Evolutionary conservation across 2,329 filamentous ascomycete species (phyloP).

Genomic region (Claviceps citrina): DNA sequence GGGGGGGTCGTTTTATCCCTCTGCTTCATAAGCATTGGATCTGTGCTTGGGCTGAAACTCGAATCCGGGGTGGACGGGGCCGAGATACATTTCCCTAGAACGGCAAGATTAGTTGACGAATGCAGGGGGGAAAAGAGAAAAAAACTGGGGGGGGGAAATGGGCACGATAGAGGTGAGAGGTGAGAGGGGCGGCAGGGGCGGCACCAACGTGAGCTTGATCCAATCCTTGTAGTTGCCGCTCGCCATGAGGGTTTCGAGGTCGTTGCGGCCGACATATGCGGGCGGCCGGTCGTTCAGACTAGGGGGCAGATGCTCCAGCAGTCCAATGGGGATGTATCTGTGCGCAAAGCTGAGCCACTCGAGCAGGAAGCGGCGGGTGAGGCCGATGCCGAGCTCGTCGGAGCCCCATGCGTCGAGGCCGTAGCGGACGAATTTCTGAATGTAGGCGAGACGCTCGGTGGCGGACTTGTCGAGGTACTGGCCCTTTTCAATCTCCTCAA

Average conservation of each 20-base stretch:
- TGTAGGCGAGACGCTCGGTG: slow-evolving; percentile 65
- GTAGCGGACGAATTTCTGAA: slow-evolving; percentile 81
- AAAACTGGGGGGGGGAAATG: too few relatives aligned
- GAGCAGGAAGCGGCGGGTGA: slow-evolving; percentile 78
- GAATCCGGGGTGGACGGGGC: slow-evolving; percentile 78
- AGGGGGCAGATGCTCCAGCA: slow-evolving; percentile 79
- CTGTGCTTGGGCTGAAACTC: slow-evolving; percentile 96
- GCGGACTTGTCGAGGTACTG: slow-evolving; percentile 95
- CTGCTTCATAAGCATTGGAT: slow-evolving; percentile 74
- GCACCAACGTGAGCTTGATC: slow-evolving; percentile 86
- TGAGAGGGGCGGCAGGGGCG: too few relatives aligned
- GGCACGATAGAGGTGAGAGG: too few relatives aligned
- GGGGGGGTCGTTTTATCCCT: slow-evolving; percentile 31
- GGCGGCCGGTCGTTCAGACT: slow-evolving; percentile 81
- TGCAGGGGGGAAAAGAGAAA: too few relatives aligned
- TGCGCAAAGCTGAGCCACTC: slow-evolving; percentile 93
- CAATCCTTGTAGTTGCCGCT: slow-evolving; percentile 91
- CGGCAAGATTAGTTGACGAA: slow-evolving; percentile 2
- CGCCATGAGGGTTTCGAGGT: slow-evolving; percentile 82
- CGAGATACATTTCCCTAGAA: slow-evolving; percentile 87
- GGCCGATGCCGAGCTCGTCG: slow-evolving; percentile 84
- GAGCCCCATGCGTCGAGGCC: slow-evolving; percentile 91
- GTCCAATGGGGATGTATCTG: slow-evolving; percentile 77
- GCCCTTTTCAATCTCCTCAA: slow-evolving; percentile 82
- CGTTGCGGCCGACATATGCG: slow-evolving; percentile 66